A percentile compares a stretch with the other conserved stretches of the same genome.
These are phyloP conservation scores for Colletotrichum musicola DNA, from an alignment of 2,329 filamentous ascomycete genomes.

Conservation along the genomic window DNA sequence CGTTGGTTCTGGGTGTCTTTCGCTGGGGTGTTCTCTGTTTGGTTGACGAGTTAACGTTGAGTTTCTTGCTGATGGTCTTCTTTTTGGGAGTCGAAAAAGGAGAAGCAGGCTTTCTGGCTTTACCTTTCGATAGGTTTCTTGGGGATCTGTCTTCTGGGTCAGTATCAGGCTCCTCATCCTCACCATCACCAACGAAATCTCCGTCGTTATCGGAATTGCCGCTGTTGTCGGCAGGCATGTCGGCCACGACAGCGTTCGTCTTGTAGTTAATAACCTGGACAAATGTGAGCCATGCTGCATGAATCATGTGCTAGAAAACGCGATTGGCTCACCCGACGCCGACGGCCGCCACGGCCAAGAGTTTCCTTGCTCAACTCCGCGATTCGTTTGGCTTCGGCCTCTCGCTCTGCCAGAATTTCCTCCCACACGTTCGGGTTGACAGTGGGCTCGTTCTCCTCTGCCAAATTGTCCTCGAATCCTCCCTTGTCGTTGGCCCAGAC, in stretches of 20 bases:
- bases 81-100: constrained; percentile 23
- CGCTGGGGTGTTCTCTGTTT: constrained; percentile 22
- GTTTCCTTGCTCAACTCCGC: constrained; percentile 76
- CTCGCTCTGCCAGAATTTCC: constrained; percentile 74
- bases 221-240: constrained; percentile 34
- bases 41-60: constrained; percentile 33
- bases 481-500: constrained; percentile 91
- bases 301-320: neutral
- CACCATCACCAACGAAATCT: constrained; percentile 46
- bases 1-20: constrained; percentile 20
- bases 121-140: constrained; percentile 28
- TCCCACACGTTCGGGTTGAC: constrained; percentile 86
- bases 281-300: neutral
- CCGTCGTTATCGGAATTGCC: constrained; percentile 43
- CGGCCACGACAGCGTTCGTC: constrained; percentile 39
- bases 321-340: constrained; percentile 64
- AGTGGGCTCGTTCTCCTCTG: constrained; percentile 61
- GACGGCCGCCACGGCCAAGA: constrained; percentile 88
- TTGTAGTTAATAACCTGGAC: constrained; percentile 48
- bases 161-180: constrained; percentile 43
- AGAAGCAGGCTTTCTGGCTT: constrained; percentile 32
- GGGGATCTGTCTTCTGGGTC: constrained; percentile 26
- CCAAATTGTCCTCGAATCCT: constrained; percentile 73
- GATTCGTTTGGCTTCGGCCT: constrained; percentile 77
- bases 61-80: constrained; percentile 22